Evolutionary conservation across 352 stramenopile species (phyloP), one percentile per base, ranked within the genome.

Genomic region (Pythium rishiriense): DNA sequence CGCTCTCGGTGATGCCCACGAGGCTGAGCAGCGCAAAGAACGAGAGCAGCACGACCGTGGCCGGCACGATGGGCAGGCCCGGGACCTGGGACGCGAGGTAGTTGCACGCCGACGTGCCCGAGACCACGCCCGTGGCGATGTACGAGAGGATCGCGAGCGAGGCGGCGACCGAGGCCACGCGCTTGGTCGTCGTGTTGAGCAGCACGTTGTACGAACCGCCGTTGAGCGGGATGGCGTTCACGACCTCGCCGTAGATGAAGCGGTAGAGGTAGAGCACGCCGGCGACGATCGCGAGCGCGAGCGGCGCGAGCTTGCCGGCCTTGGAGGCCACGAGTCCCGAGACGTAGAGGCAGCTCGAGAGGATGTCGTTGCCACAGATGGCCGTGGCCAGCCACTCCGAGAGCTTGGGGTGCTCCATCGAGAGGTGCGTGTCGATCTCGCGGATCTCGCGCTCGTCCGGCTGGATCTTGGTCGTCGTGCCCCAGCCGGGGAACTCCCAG

Each of bases 361-460:
- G 79, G 73, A 98, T 98, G 64, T 98, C 94, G 72, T 98, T 98
- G 19, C 95, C 95, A 59, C 90, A 98, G 71, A 98, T 98, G 19
- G 92, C 90, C 11, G 95, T 98, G 12, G 95, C 92, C 52, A 96
- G 73, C 83, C 92, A 97, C 79, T 98, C 88, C 4, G 88, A 94
- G 24, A 98, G 80, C 71, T 94, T 96, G 12, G 84, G 68, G 75
- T 94, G 83, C 62, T 90, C 68, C 57, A 78, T 80, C 15, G 80
- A 89, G 35, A 93, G 71, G 43, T 91, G 84, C 52, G 79, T 58
- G 26, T 91, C 79, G 72, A 96, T 94, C 28, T 91, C 83, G 4
- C 72, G 68, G 56, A 94, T 73, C 68, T 94, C 82, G 56, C 61
- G 74, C n/a, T 76, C 72, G 47, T 84, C 81, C 15, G 86, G 81